Evolutionary conservation across 371 early-diverging fungal genomes (phyloP), one percentile per base, ranked within the genome.

Genomic region (Mortierella sp.): DNA sequence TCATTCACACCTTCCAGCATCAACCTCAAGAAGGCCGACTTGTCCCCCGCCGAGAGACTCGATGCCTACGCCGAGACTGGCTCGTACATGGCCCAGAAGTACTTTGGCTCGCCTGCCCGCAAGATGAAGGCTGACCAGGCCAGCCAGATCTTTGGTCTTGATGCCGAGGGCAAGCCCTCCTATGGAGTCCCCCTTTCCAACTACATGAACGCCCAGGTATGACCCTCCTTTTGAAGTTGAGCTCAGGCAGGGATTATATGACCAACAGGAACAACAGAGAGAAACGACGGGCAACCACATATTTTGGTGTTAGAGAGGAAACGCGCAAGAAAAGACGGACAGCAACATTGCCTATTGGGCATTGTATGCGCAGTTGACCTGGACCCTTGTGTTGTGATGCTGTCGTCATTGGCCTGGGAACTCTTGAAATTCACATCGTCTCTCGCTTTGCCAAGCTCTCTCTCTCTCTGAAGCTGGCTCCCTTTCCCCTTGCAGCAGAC

Each of bases 201-300:
- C 92, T 98, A 94, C 84, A 94, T 97, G 96, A 98, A 99, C 86
- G 98, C 98, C 37, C 98, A 98, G 91, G 93, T 93, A 90, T 77
- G 64, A 34, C 54, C 6, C 24, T 5, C 24, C 24, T 53, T 16
- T 16, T 51, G 4, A 11, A 19, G 4, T 4, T 51, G 51, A 13
- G 9, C 9, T 57, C 57, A 57, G 28, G 57, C 26, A 16, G 26
- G 2, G 19, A 31, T 31, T 16, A 13, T 31, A 59, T 6, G 28
- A 31, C 5, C 14, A 31, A 16, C 34, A 59, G 34, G 28, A 28
- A 31, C 31, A 31, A 59, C 14, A 5, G 4, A 16, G 28, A 31
- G 31, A 11, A 16, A n/a, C 5, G 16, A 13, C 13, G 4, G 28
- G 14, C 26, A 57, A 31, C 31, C 59, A 59, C 59, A 16, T 16